Percentiles rank a stretch among this genome's conserved stretches.
Conservation (phyloP, 148 eudicot genomes). For the Chenopodium album region DNA sequence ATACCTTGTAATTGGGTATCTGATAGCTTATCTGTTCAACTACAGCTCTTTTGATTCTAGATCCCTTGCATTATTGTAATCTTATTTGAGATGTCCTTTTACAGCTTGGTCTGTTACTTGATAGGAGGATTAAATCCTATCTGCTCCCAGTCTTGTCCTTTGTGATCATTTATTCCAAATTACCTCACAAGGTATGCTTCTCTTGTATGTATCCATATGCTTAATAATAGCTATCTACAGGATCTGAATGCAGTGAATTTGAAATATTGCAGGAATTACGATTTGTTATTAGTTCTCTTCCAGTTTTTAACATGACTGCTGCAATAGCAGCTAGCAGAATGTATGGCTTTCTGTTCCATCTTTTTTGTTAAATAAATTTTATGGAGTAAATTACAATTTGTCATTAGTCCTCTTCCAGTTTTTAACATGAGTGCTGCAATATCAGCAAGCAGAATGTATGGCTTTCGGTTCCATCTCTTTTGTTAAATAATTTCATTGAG, state of each 20-base stretch:
- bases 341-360: constrained; percentile 38
- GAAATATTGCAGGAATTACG: constrained; percentile 79
- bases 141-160: constrained; percentile 72
- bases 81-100: constrained; percentile 28
- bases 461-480: background rate
- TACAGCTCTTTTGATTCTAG: background rate
- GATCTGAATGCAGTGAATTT: background rate
- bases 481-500: background rate
- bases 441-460: constrained; percentile 93
- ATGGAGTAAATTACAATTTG: background rate
- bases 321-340: constrained; percentile 90
- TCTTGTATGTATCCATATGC: background rate
- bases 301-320: constrained; percentile 80
- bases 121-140: constrained; percentile 67
- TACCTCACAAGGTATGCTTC: constrained; percentile 86
- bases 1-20: constrained; percentile 4
- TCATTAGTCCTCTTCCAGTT: constrained; percentile 78
- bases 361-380: constrained; percentile 12
- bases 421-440: constrained; percentile 85
- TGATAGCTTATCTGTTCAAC: background rate
- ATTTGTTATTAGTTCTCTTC: constrained; percentile 79
- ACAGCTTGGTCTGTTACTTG: constrained; percentile 81
- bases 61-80: background rate
- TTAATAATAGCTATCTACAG: background rate
- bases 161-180: constrained; percentile 79